Conservation (phyloP, 768 basidiomycete genomes). For the Lactarius psammicola region DNA sequence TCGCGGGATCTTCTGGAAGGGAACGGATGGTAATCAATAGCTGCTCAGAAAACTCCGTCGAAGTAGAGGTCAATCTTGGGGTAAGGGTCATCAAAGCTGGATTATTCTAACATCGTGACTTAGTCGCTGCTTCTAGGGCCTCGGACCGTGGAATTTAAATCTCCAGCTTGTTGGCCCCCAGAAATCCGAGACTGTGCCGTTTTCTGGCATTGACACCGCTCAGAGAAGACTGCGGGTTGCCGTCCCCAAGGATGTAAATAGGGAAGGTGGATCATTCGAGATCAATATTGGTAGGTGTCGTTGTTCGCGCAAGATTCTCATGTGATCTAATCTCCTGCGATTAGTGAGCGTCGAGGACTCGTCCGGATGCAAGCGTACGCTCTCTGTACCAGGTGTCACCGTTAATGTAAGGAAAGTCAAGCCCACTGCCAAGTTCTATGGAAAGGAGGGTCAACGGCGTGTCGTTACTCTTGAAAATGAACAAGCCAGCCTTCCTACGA, state of each 20-base stretch:
- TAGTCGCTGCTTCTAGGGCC: slow-evolving; percentile 53
- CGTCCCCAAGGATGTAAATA: slow-evolving; percentile 64
- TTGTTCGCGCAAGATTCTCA: not conserved
- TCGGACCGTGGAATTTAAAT: slow-evolving; percentile 86
- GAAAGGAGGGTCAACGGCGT: slow-evolving; percentile 53
- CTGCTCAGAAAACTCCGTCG: slow-evolving; percentile 74
- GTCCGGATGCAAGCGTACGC: slow-evolving; percentile 76
- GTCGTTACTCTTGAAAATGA: slow-evolving; percentile 75
- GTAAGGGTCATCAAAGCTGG: slow-evolving; percentile 46
- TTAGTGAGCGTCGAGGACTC: slow-evolving; percentile 82
- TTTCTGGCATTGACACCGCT: slow-evolving; percentile 54
- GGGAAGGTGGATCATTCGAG: slow-evolving; percentile 73
- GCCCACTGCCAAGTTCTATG: slow-evolving; percentile 89
- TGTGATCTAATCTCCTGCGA: slow-evolving; percentile 26
- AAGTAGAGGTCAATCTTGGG: slow-evolving; percentile 77
- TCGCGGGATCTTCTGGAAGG: slow-evolving; percentile 45
- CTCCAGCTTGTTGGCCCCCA: slow-evolving; percentile 77
- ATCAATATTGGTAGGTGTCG: slow-evolving; percentile 63
- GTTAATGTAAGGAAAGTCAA: slow-evolving; percentile 87
- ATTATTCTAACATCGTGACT: slow-evolving; percentile 7
- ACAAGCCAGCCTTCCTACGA: slow-evolving; percentile 67
- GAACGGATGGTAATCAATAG: slow-evolving; percentile 62
- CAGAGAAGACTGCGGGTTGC: slow-evolving; percentile 59
- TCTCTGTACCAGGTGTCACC: slow-evolving; percentile 73
- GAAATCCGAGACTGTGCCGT: slow-evolving; percentile 55